Evolutionary conservation across 306 rosid species (phyloP).

Genomic region (Luffa aegyptiaca): DNA sequence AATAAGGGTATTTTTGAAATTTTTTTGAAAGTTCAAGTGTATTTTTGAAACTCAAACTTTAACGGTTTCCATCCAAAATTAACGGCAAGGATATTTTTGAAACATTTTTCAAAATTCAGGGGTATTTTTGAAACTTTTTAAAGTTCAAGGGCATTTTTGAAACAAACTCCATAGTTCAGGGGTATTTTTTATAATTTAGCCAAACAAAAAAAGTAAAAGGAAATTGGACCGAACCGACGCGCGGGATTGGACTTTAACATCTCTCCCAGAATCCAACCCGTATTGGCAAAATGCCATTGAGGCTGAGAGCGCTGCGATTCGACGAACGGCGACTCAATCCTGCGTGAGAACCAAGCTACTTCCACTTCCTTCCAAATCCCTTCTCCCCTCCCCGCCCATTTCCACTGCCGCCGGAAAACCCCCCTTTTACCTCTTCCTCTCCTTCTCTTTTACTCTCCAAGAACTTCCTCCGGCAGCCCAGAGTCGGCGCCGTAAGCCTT

Average conservation of each 20-base stretch:
- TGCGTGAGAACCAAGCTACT: slow-evolving; percentile 10
- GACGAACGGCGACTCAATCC: background rate
- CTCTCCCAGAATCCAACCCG: background rate
- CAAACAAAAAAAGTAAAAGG: background rate
- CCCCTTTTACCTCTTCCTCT: background rate
- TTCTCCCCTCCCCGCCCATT: background rate
- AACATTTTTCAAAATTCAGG: no score
- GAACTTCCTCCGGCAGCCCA: background rate
- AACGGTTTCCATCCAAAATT: no score
- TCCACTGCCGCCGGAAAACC: background rate
- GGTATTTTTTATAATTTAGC: no score
- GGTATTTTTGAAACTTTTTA: no score
- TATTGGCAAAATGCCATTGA: background rate
- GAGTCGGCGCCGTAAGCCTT: background rate
- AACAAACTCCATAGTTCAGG: no score
- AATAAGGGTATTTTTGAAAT: no score
- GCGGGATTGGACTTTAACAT: background rate
- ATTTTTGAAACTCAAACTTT: no score
- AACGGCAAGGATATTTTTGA: no score
- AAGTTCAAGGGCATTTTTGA: no score
- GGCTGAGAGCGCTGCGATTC: slow-evolving; percentile 3
- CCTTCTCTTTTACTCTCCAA: background rate
- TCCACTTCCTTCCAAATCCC: background rate
- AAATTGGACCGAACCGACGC: background rate
- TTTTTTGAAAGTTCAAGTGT: no score